Evolutionary conservation across 2,329 filamentous ascomycete genomes (phyloP).

Genomic region (Aspergillus aculeatinus): DNA sequence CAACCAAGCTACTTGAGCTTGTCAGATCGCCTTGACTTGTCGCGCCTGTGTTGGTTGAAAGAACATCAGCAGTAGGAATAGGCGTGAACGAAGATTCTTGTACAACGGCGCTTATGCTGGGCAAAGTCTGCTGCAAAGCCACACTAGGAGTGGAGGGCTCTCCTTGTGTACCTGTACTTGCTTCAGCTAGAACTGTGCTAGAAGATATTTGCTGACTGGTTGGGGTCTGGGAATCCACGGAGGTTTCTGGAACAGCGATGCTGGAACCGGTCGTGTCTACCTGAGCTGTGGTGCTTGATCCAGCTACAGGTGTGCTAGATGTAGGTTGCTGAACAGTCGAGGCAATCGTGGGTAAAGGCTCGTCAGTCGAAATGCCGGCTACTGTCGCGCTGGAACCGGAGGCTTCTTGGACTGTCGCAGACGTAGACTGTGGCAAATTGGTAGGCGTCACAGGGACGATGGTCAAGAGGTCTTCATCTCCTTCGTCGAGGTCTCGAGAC

Average conservation of each 20-base stretch:
- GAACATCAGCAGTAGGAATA: background rate
- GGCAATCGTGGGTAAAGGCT: background rate
- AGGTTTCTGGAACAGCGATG: background rate
- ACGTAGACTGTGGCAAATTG: background rate
- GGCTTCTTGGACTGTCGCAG: background rate
- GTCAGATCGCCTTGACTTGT: background rate
- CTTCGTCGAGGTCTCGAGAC: background rate
- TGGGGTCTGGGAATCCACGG: background rate
- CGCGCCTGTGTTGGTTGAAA: background rate
- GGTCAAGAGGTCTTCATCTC: background rate
- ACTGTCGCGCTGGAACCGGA: background rate
- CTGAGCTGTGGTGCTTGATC: background rate
- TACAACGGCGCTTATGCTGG: background rate
- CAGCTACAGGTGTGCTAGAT: background rate
- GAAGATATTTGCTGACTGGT: background rate
- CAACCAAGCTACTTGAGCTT: background rate
- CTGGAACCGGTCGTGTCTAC: background rate
- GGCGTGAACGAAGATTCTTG: background rate
- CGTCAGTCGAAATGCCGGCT: too few relatives aligned
- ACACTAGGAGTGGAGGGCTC: background rate
- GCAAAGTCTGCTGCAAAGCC: background rate
- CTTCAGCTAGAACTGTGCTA: background rate
- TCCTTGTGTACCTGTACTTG: background rate
- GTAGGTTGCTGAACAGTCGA: background rate
- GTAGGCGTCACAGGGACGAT: conserved; percentile 2